Conservation (phyloP, 2,329 filamentous ascomycete species). For the Colletotrichum paranaense region DNA sequence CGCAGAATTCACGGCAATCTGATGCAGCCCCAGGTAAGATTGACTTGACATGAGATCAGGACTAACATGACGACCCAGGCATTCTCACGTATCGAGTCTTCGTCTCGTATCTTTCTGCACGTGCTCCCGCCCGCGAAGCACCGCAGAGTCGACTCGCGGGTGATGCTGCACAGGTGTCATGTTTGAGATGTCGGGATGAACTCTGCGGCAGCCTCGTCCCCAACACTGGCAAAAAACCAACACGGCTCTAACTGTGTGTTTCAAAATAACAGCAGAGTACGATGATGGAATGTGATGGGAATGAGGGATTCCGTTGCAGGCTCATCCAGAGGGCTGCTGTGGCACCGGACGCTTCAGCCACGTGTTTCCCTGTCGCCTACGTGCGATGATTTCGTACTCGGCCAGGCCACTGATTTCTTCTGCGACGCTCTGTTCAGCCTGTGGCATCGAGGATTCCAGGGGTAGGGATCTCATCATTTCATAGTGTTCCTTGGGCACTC, state of each 20-base stretch:
- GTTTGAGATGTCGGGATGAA: constrained; percentile 15
- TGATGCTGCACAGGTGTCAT: constrained; percentile 3
- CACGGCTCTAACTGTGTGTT: constrained; percentile 1
- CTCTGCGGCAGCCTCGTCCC: constrained; percentile 1
- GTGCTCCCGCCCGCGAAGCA: not conserved
- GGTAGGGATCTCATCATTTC: not conserved
- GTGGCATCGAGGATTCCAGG: not conserved
- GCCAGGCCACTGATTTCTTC: not conserved
- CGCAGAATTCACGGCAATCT: not conserved
- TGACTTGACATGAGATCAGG: not conserved
- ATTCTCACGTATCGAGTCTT: not conserved
- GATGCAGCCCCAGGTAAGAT: not conserved
- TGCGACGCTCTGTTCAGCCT: not conserved
- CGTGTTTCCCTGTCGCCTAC: not conserved
- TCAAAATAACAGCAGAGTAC: not conserved
- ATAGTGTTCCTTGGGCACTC: not conserved
- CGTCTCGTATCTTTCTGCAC: constrained; percentile 6
- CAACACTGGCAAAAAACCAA: not conserved
- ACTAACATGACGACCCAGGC: not conserved
- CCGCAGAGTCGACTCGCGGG: not conserved
- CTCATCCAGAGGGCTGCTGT: not conserved
- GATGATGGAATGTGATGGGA: constrained; percentile 16
- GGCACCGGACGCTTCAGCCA: not conserved
- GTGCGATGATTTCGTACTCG: not conserved
- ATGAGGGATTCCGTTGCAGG: not conserved